Conservation (phyloP, 768 basidiomycete species). For the Kwoniella botswanensis region DNA sequence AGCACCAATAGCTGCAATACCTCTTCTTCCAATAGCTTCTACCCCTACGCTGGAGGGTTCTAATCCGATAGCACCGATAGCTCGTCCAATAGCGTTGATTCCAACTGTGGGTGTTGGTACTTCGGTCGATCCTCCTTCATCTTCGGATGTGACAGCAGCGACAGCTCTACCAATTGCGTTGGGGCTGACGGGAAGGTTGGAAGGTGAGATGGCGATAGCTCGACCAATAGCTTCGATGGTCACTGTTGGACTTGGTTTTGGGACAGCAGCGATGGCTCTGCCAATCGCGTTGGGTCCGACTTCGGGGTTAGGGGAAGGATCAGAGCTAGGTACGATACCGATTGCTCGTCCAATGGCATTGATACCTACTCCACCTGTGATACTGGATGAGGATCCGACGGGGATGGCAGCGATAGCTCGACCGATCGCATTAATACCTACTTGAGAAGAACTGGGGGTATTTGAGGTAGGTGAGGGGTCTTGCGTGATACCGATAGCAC, state of each 20-base stretch:
- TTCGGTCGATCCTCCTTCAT: background rate
- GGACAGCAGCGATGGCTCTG: background rate
- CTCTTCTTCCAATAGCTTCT: background rate
- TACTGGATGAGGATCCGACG: too few species aligned
- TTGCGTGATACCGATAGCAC: slow-evolving; percentile 1
- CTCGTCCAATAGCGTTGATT: background rate
- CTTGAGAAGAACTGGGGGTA: background rate
- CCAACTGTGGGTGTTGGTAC: background rate
- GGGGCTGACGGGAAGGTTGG: background rate
- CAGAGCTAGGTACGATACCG: background rate
- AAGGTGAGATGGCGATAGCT: background rate
- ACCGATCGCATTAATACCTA: too few species aligned
- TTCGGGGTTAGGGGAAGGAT: background rate
- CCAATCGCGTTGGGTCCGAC: background rate
- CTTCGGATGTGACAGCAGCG: background rate
- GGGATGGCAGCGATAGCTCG: too few species aligned
- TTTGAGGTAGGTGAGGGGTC: background rate
- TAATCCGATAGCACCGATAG: background rate
- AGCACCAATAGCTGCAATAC: background rate
- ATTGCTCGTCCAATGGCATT: slow-evolving; percentile 5
- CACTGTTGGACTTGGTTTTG: background rate
- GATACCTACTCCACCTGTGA: background rate
- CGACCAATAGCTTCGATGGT: background rate
- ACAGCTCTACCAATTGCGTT: background rate
- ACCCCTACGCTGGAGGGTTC: background rate